phyloP scores from a whole-genome alignment of 192 early-diverging fungal species.

The Jimgerdemannia flammicorona region DNA sequence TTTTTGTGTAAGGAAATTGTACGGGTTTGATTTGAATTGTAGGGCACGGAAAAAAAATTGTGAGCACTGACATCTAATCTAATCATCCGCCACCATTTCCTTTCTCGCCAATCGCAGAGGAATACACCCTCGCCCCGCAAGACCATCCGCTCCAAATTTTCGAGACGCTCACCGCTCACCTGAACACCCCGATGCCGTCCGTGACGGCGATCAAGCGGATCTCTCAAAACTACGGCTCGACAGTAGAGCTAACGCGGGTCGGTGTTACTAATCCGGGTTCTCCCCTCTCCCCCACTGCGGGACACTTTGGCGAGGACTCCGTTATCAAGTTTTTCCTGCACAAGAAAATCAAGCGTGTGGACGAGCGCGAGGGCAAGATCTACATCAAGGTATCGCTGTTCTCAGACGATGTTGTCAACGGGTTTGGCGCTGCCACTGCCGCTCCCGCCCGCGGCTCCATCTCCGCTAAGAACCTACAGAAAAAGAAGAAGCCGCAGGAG shows the following conservation, averaged over 20 bases:
- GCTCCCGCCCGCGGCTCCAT: not conserved
- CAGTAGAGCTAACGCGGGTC: constrained; percentile 3
- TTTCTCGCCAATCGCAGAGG: constrained; percentile 34
- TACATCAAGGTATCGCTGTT: constrained; percentile 32
- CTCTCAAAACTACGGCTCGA: constrained; percentile 27
- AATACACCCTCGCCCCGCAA: constrained; percentile 39
- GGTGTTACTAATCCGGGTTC: not conserved
- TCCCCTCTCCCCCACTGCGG: not conserved
- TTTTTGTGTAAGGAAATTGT: too few relatives aligned
- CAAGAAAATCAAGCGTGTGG: constrained; percentile 37
- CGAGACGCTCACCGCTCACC: constrained; percentile 40
- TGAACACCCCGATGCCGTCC: constrained; percentile 47
- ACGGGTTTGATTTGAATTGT: too few relatives aligned
- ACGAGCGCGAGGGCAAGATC: constrained; percentile 23
- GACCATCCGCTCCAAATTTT: constrained; percentile 53
- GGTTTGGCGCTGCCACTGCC: not conserved
- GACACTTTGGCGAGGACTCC: constrained; percentile 29
- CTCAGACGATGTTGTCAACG: constrained; percentile 11
- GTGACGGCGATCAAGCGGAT: constrained; percentile 37
- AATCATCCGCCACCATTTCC: not conserved
- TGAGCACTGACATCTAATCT: too few relatives aligned
- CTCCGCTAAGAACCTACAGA: not conserved
- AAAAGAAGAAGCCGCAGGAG: constrained; percentile 6
- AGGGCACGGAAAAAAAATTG: too few relatives aligned
- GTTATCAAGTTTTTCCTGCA: constrained; percentile 48